phyloP scores from a whole-genome alignment of 345 rosid species.

The Microthlaspi erraticum region DNA sequence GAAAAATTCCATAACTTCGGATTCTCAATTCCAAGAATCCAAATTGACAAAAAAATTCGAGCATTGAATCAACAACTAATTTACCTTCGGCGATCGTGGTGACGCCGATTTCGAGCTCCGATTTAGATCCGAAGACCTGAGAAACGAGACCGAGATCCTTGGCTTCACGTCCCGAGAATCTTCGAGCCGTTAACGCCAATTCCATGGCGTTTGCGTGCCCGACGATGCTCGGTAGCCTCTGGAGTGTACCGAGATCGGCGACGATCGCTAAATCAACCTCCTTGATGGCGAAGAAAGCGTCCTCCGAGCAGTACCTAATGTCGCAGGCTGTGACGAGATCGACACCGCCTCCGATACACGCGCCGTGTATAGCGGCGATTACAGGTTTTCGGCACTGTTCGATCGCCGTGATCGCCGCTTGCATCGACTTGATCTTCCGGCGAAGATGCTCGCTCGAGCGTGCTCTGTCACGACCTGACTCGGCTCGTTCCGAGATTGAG shows the following conservation, averaged over 20 bases:
- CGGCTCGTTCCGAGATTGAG: constrained; percentile 21
- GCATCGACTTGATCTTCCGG: constrained; percentile 62
- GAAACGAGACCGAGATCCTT: constrained; percentile 78
- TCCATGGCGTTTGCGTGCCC: constrained; percentile 77
- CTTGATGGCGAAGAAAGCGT: constrained; percentile 72
- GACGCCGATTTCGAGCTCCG: constrained; percentile 61
- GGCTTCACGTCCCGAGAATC: constrained; percentile 69
- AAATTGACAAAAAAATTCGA: too few relatives aligned
- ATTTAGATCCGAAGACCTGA: constrained; percentile 62
- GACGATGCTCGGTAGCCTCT: constrained; percentile 76
- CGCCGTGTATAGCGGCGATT: constrained; percentile 73
- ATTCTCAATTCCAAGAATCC: constrained; percentile 1
- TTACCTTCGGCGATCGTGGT: constrained; percentile 65
- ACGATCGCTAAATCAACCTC: constrained; percentile 83
- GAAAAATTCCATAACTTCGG: background rate
- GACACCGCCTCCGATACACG: constrained; percentile 77
- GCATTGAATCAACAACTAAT: background rate
- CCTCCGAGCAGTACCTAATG: constrained; percentile 65
- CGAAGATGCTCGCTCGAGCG: constrained; percentile 60
- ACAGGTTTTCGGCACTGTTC: constrained; percentile 87
- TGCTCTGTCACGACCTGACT: constrained; percentile 51
- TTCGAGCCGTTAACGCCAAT: constrained; percentile 70
- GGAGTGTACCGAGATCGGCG: constrained; percentile 89
- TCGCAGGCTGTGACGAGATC: constrained; percentile 83
- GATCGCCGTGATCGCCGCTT: constrained; percentile 73